These are phyloP conservation scores for Gossypium schwendimanii DNA, from an alignment of 441 rosid species.

Conservation along the genomic window DNA sequence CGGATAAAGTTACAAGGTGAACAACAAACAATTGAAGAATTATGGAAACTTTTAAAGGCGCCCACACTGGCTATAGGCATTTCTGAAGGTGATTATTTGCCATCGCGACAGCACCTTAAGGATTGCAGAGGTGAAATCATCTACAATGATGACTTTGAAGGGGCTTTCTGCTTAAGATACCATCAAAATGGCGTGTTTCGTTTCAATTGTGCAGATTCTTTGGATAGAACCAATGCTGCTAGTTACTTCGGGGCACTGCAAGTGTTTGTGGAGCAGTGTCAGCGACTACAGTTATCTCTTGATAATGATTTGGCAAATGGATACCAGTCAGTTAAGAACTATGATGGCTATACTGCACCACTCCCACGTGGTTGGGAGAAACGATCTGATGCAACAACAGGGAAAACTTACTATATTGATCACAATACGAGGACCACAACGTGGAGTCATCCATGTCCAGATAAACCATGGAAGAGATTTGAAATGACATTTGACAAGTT, in stretches of 20 bases:
- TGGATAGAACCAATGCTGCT: slow-evolving; percentile 97
- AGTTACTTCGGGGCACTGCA: slow-evolving; percentile 91
- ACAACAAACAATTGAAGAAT: slow-evolving; percentile 82
- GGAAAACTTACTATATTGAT: slow-evolving; percentile 80
- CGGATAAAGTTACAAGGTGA: slow-evolving; percentile 74
- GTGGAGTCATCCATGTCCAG: slow-evolving; percentile 96
- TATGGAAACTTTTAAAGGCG: slow-evolving; percentile 72
- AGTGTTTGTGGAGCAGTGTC: slow-evolving; percentile 92
- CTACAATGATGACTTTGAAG: slow-evolving; percentile 58
- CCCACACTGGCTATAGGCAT: slow-evolving; percentile 70
- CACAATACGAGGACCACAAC: slow-evolving; percentile 92
- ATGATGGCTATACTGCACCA: slow-evolving; percentile 73
- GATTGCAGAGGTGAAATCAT: slow-evolving; percentile 91
- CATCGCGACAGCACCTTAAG: slow-evolving; percentile 62
- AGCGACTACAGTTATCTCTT: slow-evolving; percentile 81
- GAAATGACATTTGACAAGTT: slow-evolving; percentile 88
- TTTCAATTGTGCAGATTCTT: slow-evolving; percentile 93
- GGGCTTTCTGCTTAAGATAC: slow-evolving; percentile 89
- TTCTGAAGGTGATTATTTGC: slow-evolving; percentile 89
- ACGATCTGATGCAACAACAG: slow-evolving; percentile 83
- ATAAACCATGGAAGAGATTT: slow-evolving; percentile 96
- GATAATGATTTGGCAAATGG: slow-evolving; percentile 56
- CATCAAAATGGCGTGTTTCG: slow-evolving; percentile 96
- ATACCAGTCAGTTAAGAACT: slow-evolving; percentile 45
- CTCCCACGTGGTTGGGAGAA: slow-evolving; percentile 98